Base-by-base conservation (phyloP, 2,329 filamentous ascomycete genomes). In the Colletotrichum paranaense region DNA sequence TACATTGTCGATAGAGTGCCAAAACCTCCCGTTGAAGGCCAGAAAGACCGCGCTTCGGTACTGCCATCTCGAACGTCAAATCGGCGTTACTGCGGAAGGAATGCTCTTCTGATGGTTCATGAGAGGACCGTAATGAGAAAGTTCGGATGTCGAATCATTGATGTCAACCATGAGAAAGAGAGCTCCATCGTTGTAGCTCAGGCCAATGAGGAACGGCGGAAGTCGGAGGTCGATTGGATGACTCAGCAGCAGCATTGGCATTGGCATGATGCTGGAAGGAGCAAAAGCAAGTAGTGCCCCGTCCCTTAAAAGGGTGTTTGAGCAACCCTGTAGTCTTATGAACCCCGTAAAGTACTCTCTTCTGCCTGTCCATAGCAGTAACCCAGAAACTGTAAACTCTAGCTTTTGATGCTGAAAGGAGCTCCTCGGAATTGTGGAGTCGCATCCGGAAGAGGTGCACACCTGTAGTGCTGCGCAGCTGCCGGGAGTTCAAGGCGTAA, bases 11-110 rank as follows among this genome's bases (percentile, higher is more conserved):
- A 82, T 98, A 99, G 16, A 99, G 89, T 42, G 91, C 88, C 64
- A 98, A 83, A 4, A 98, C 96, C 79, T 98, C 95, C 78, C 90
- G 92, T 81, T 98, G 96, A n/a, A 98, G 87, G 46, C 97, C 97
- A 8, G 95, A 97, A 30, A 95, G 86, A 78, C 91, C 74, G 16
- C 73, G 60, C 55, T 62, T 70, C 57, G 46, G 38, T 42, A 30
- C 69, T 38, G 73, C 66, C 74, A 76, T 76, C 8, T 14, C 62
- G 35, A 38, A 9, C 53, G 52, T 42, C 32, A 30, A 30, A 9
- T 70, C 28, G 26, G 59, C 46, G 24, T 64, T 26, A 22, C 11
- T n/a, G 28, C n/a, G 32, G 66, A 60, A 64, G 55, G 52, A 55
- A 46, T 42, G 30, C 11, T 64, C 49, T 24, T 53, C 55, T 60